Evolutionary conservation across 441 rosid species (phyloP), one percentile per base, ranked within the genome.

Genomic region (Kokia cookei): DNA sequence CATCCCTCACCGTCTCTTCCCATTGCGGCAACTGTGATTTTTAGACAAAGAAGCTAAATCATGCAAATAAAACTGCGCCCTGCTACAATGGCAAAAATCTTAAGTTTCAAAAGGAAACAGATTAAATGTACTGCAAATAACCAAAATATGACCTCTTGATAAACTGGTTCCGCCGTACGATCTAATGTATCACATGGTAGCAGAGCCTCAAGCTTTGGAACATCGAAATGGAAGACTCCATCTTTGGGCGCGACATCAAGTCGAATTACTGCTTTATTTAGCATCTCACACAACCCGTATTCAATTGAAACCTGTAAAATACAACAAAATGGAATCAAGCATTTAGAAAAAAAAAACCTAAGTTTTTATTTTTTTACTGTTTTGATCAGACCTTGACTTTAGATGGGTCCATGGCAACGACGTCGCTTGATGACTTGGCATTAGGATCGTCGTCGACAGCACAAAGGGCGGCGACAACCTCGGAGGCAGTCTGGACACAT

Each of bases 211-310:
- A 91, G 91, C 83, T 90, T 86, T 3, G 91, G 73, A 53, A 85
- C 40, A 43, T 67, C 60, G 64, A 95, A 93, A n/a, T 80, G 83
- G 77, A 94, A 95, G 1, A 80, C 73, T 24, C 91, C 95, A 78
- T 93, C 90, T 75, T 79, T 79, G 7, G 97, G 98, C 43, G 87
- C 93, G 43, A 81, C 54, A 62, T 82, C 82, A 68, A 15, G 75
- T 43, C 84, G 75, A 29, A 89, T 93, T 63, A 92, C 90, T 65
- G 74, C 73, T 60, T 74, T 50, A 75, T 82, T 90, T 79, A 95
- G 17, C 90, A 90, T 84, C 86, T 93, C 99, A 75, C 96, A 88
- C 77, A 95, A 81, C 73, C 99, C 99, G 75, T 82, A 84, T 73
- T 95, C 98, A 29, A 95, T 80, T 19, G 91, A 71, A 17, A 88